These are phyloP conservation scores for Vicia sativa DNA, from an alignment of 306 rosid species.

Conservation along the genomic window DNA sequence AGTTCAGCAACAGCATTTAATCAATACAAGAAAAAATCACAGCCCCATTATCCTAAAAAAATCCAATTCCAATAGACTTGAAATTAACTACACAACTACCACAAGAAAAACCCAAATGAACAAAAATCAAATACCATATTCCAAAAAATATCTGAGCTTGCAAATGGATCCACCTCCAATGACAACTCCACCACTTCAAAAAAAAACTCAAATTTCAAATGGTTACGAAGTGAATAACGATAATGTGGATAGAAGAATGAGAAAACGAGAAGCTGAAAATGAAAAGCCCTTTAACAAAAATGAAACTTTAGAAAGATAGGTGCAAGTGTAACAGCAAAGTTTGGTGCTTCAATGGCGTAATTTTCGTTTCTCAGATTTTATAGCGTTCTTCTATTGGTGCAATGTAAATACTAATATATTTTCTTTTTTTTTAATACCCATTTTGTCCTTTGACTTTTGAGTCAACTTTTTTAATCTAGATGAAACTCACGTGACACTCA, in stretches of 20 bases:
- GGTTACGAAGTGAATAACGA: background rate
- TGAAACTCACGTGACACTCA: too few relatives aligned
- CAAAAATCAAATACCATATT: slow-evolving; percentile 57
- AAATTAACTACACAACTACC: slow-evolving; percentile 34
- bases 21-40: slow-evolving; percentile 29
- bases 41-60: slow-evolving; percentile 18
- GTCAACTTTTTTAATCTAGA: background rate
- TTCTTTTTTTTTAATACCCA: slow-evolving; percentile 20
- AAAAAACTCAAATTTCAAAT: too few relatives aligned
- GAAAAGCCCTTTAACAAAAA: slow-evolving; percentile 50
- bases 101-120: slow-evolving; percentile 10
- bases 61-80: slow-evolving; percentile 34
- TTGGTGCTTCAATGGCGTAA: slow-evolving; percentile 4
- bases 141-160: slow-evolving; percentile 55
- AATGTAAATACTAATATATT: background rate
- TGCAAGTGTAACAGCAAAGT: background rate
- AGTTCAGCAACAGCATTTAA: slow-evolving; percentile 23
- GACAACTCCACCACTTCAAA: slow-evolving; percentile 35
- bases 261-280: slow-evolving; percentile 47
- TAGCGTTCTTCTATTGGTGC: slow-evolving; percentile 1
- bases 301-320: slow-evolving; percentile 42
- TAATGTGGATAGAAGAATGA: slow-evolving; percentile 22
- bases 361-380: background rate
- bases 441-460: background rate
- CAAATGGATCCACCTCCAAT: slow-evolving; percentile 55